Evolutionary conservation across 176 grass and related monocot genomes (phyloP).

Genomic region (Carex littledalei): DNA sequence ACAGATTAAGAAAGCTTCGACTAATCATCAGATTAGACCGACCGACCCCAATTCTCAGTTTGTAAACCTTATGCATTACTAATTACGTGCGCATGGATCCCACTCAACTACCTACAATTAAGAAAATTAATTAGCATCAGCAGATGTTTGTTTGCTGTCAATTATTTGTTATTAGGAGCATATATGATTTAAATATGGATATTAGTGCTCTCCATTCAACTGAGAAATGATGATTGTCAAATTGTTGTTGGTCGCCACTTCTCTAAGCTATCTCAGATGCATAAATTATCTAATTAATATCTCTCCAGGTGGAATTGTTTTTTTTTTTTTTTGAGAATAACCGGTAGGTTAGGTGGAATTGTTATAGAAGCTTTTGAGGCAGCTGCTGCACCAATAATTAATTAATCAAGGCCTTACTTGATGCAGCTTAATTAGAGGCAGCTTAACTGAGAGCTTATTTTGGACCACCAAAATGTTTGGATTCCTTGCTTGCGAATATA

Average conservation of each 20-base stretch:
- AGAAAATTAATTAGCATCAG: neutral
- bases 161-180: neutral
- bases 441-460: neutral
- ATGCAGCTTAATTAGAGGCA: neutral
- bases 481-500: neutral
- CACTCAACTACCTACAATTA: neutral
- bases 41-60: neutral
- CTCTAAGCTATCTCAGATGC: neutral
- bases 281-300: neutral
- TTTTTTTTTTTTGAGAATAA: no score
- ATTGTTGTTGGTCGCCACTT: neutral
- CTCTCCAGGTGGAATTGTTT: neutral
- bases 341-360: neutral
- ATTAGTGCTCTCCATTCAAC: neutral
- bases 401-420: neutral
- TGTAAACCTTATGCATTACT: neutral
- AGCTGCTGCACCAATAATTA: neutral
- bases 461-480: neutral
- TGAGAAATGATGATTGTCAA: neutral
- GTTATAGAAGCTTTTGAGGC: neutral
- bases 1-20: no score
- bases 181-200: neutral
- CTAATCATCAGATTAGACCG: no score
- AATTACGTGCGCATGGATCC: neutral
- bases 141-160: neutral